Base-by-base conservation (phyloP, 345 rosid genomes). In the Sonneratia alba region DNA sequence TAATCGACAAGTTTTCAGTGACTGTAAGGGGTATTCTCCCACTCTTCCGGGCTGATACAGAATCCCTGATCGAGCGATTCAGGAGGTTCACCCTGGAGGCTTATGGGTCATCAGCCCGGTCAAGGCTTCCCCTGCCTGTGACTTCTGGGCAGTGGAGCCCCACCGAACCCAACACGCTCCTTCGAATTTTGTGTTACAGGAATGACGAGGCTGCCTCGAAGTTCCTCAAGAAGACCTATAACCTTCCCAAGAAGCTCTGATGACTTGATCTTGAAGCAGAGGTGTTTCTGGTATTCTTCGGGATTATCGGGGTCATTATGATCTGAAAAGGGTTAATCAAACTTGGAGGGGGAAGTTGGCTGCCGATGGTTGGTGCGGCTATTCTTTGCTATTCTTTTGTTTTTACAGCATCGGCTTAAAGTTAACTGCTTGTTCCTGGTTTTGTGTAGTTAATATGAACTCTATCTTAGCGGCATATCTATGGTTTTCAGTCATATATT, bases 71-170 rank as follows among this genome's bases (percentile, higher is more conserved):
- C n/a, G 99, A 90, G 79, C 87, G 86, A 69, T 92, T 87, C 79
- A 89, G 85, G 70, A 88, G 85, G n/a, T 79, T 73, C 65, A 90
- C 93, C 0, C 71, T 92, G 21, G 99, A 92, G 77, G 72, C 88
- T 2, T 87, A 91, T 15, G 91, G 96, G 61, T 87, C 97, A 55
- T 84, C 97, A 48, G 91, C 91, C 9, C 89, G 80, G 78, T 89
- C 97, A 36, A 86, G 92, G 49, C 96, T 90, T 72, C 97, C 99
- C 24, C 80, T 95, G 51, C 99, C 96, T 63, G 87, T 91, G 51
- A 92, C 98, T 43, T 83, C 96, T 34, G 94, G 97, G 66, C 89
- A 95, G 74, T 95, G 99, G 99, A 87, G 81, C 69, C 92, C 92
- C 22, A 84, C 87, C 11, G 97, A 95, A 40, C 90, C 99, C 36